phyloP scores from a whole-genome alignment of 2,329 filamentous ascomycete species.

The Penicillium hesseltinei region DNA sequence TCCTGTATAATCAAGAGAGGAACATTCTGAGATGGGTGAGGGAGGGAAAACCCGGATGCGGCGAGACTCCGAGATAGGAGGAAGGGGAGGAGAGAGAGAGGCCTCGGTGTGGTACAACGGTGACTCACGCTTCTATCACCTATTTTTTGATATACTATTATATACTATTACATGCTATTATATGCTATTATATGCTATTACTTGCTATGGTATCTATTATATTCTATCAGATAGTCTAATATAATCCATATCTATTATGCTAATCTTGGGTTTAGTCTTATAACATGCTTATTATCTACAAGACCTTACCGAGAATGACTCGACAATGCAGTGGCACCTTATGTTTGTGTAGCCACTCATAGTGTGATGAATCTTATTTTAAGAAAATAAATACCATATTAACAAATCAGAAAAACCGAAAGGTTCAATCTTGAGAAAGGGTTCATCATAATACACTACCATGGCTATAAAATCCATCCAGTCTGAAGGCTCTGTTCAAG shows the following conservation, averaged over 20 bases:
- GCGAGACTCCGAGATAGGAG: constrained; percentile 12
- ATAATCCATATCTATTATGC: not conserved
- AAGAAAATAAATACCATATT: not conserved
- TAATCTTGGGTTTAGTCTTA: not conserved
- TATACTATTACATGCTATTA: not conserved
- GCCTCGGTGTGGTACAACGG: constrained; percentile 2
- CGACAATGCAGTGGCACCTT: not conserved
- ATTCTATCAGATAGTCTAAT: not conserved
- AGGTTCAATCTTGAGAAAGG: not conserved
- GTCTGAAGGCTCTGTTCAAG: not conserved
- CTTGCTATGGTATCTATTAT: not conserved
- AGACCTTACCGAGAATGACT: not conserved
- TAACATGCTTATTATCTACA: not conserved
- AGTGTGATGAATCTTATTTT: not conserved
- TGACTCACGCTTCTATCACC: constrained; percentile 4
- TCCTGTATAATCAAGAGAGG: constrained; percentile 2
- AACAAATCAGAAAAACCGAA: not conserved
- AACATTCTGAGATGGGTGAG: not conserved
- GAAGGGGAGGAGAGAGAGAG: not conserved
- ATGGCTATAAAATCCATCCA: not conserved
- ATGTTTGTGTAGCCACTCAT: constrained; percentile 1
- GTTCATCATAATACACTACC: not conserved
- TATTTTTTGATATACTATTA: not conserved
- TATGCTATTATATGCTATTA: not conserved
- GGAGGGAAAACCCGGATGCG: constrained; percentile 9